Base-by-base conservation (phyloP, 2,329 filamentous ascomycete genomes). In the Penicillium sp. region DNA sequence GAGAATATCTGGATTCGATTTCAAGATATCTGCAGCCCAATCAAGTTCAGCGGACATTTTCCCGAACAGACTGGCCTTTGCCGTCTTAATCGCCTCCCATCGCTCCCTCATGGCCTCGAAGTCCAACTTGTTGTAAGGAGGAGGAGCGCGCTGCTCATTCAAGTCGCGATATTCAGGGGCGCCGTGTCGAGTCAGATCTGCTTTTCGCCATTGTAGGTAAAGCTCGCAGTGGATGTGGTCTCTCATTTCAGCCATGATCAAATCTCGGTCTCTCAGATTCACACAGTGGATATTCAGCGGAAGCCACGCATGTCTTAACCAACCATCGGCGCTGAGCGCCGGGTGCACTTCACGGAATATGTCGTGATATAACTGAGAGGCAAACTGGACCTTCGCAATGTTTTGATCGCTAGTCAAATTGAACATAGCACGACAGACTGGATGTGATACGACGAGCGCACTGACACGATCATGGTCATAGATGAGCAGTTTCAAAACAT, bases 1-100 rank as follows among this genome's bases (percentile, higher is more conserved):
- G 11, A 63, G 47, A 13, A 64, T 58, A 55, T 63, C 61, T 2
- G 62, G 53, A 48, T 66, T 63, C 3, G 51, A 36, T 43, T 66
- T 59, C 13, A 65, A 31, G 11, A 66, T 44, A 38, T 56, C 45
- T 10, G 61, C 61, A 5, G 50, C 49, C 18, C 53, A 55, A 5
- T 6, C 32, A 1, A 66, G 41, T 40, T 66, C 59, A 3, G 24
- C 10, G 4, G 48, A 21, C 18, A 46, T 60, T 10, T 39, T 10
- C 6, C 27, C 10, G 13, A 43, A 48, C 5, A 57, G 24, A 4
- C 21, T 48, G 4, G 10, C 24, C 29, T 59, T 57, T 4, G 60
- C 57, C n/a, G 16, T 11, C 8, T 55, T 38, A 1, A 61, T 49
- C 3, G 29, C 34, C 2, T 48, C 18, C 49, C 55, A 58, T 8